These are phyloP conservation scores for Melampsora occidentalis DNA, from an alignment of 1,284 basidiomycete species.

Conservation along the genomic window DNA sequence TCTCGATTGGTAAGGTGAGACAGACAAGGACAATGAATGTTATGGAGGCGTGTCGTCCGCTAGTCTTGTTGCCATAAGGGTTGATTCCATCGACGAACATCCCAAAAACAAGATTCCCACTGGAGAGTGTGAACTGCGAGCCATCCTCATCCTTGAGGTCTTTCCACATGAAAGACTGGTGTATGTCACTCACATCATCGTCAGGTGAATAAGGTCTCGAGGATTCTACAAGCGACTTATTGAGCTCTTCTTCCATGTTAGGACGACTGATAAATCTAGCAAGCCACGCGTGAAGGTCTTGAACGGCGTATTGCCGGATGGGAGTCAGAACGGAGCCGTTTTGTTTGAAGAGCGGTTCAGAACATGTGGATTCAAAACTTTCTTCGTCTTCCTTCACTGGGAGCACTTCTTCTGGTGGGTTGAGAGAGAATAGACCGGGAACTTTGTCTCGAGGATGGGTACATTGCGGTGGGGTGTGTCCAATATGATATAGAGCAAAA, in stretches of 20 bases:
- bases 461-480: too few species aligned
- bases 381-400: too few species aligned
- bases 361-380: too few species aligned
- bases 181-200: slow-evolving; percentile 9
- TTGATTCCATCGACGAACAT: slow-evolving; percentile 36
- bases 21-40: slow-evolving; percentile 28
- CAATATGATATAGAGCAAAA: too few species aligned
- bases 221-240: neutral
- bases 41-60: neutral
- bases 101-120: slow-evolving; percentile 7
- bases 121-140: neutral
- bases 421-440: too few species aligned
- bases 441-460: too few species aligned
- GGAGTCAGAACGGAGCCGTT: neutral
- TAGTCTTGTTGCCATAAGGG: slow-evolving; percentile 8
- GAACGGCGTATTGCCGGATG: slow-evolving; percentile 4
- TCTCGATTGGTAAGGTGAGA: slow-evolving; percentile 39
- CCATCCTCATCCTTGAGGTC: neutral
- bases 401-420: too few species aligned
- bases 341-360: too few species aligned
- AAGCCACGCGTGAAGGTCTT: slow-evolving; percentile 10
- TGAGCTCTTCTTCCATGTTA: slow-evolving; percentile 9
- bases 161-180: slow-evolving; percentile 3
- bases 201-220: neutral
- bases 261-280: slow-evolving; percentile 4